Conservation (phyloP, 2,329 filamentous ascomycete genomes). For the Alternaria ethzedia region DNA sequence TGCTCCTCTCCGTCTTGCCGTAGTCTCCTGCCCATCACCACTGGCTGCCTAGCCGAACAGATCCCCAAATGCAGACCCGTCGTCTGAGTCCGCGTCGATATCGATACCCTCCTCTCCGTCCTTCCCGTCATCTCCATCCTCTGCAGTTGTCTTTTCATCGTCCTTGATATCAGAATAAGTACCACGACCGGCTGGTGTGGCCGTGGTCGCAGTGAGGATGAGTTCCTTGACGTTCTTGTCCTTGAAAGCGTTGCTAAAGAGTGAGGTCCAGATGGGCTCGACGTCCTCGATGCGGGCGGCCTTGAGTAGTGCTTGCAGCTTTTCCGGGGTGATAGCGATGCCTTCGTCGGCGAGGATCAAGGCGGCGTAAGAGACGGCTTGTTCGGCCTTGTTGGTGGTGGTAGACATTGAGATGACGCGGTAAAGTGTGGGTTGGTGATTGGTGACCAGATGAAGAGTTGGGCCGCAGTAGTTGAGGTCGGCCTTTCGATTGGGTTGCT, state of each 20-base stretch:
- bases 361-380: conserved; percentile 92
- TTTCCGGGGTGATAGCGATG: conserved; percentile 95
- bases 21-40: rapidly evolving
- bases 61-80: background rate
- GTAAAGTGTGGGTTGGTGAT: background rate
- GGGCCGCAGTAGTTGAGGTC: no score
- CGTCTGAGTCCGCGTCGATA: conserved; percentile 12
- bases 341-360: conserved; percentile 98
- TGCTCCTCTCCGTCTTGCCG: rapidly evolving
- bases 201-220: conserved; percentile 79
- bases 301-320: conserved; percentile 88
- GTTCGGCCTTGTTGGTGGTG: conserved; percentile 27
- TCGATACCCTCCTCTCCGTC: conserved; percentile 9
- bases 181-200: background rate
- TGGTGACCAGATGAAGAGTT: background rate
- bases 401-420: conserved; percentile 5
- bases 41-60: background rate
- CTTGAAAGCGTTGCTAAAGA: conserved; percentile 96
- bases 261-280: conserved; percentile 95
- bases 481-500: background rate
- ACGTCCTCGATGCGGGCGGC: conserved; percentile 85
- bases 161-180: background rate
- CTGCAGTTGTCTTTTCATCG: background rate
- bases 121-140: conserved; percentile 2
- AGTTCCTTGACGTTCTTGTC: conserved; percentile 90